phyloP scores from a whole-genome alignment of 1,284 basidiomycete species.

The Irpex rosettiformis region DNA sequence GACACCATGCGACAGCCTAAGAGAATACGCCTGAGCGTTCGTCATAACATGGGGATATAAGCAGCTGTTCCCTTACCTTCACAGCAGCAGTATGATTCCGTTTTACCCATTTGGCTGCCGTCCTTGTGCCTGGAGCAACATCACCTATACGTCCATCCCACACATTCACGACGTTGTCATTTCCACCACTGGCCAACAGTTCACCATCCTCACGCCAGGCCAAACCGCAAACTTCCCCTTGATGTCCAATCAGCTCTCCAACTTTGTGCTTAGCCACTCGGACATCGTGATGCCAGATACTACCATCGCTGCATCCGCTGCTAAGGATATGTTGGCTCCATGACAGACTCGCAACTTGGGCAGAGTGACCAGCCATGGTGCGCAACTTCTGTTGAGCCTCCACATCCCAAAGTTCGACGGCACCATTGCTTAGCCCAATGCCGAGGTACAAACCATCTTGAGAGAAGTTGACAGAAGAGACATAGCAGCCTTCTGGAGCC shows the following conservation, averaged over 20 bases:
- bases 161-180: slow-evolving; percentile 95
- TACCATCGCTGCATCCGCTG: slow-evolving; percentile 89
- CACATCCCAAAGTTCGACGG: slow-evolving; percentile 96
- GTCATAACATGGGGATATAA: not conserved
- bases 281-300: slow-evolving; percentile 94
- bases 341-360: slow-evolving; percentile 76
- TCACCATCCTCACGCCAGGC: slow-evolving; percentile 84
- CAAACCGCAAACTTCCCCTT: slow-evolving; percentile 85
- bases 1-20: slow-evolving; percentile 94
- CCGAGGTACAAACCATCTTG: slow-evolving; percentile 87
- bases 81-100: slow-evolving; percentile 93
- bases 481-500: slow-evolving; percentile 69
- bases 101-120: slow-evolving; percentile 86
- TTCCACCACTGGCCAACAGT: slow-evolving; percentile 90
- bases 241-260: slow-evolving; percentile 84
- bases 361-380: slow-evolving; percentile 84
- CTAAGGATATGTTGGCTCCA: slow-evolving; percentile 87
- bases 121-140: slow-evolving; percentile 54
- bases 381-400: slow-evolving; percentile 79
- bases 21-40: not conserved
- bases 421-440: slow-evolving; percentile 81
- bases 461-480: slow-evolving; percentile 83
- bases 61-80: slow-evolving; percentile 50
- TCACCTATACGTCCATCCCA: slow-evolving; percentile 86
- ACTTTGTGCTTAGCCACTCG: slow-evolving; percentile 85